Evolutionary conservation across 2,329 filamentous ascomycete genomes (phyloP).

Genomic region (Cladosporium sp.): DNA sequence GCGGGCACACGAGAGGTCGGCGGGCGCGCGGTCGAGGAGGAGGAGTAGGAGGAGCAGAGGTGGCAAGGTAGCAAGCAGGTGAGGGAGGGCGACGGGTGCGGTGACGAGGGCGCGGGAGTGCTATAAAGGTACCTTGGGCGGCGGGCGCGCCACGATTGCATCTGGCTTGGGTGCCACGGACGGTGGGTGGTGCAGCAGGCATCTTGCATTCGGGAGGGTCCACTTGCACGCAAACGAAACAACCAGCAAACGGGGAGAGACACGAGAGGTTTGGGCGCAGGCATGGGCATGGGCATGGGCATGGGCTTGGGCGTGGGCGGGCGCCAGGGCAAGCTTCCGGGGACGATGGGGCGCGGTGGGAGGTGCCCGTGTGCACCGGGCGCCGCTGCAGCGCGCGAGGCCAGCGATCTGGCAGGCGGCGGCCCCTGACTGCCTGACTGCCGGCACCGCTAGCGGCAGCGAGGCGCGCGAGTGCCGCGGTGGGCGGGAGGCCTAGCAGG

Average conservation of each 20-base stretch:
- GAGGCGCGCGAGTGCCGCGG: not conserved
- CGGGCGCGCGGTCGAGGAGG: not conserved
- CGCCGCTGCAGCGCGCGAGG: not conserved
- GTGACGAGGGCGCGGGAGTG: not conserved
- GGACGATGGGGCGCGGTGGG: constrained; percentile 1
- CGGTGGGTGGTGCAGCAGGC: not conserved
- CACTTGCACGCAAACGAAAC: constrained; percentile 8
- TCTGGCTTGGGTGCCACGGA: constrained; percentile 4
- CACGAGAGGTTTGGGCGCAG: constrained; percentile 6
- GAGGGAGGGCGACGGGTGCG: not conserved
- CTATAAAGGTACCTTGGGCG: not conserved
- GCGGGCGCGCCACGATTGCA: not conserved
- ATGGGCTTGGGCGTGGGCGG: not conserved
- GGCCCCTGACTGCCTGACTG: not conserved
- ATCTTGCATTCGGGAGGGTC: constrained; percentile 10
- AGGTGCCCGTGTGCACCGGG: no score
- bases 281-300: not conserved
- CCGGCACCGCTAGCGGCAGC: not conserved
- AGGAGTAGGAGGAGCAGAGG: not conserved
- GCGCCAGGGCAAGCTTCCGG: constrained; percentile 10
- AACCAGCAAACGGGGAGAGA: constrained; percentile 12
- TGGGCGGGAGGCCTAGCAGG: not conserved
- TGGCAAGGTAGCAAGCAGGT: not conserved
- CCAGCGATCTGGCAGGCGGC: not conserved
- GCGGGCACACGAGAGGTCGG: not conserved